Conservation (phyloP, 73 alveolate genomes). For the Stentor roeselii region DNA sequence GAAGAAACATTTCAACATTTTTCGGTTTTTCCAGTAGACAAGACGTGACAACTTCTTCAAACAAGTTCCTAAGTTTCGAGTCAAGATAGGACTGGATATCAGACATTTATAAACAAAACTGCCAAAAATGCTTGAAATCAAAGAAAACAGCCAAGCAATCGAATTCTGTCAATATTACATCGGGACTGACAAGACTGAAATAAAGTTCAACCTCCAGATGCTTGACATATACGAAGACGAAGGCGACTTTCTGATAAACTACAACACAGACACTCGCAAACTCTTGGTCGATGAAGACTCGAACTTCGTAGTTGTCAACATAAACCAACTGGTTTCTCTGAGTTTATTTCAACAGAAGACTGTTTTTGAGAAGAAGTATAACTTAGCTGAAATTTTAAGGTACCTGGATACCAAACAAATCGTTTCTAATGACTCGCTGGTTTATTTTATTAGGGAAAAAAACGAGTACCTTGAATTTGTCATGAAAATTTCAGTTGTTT, state of each 20-base stretch:
- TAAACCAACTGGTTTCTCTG: neutral
- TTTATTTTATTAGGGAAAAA: neutral
- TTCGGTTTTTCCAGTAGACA: slow-evolving; percentile 10
- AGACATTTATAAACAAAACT: neutral
- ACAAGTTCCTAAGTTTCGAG: neutral
- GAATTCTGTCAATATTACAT: neutral
- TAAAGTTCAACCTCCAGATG: neutral
- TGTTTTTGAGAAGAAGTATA: neutral
- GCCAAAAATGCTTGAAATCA: neutral
- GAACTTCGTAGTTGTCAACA: neutral
- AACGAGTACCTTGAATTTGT: neutral
- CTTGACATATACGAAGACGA: neutral
- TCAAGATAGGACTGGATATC: neutral
- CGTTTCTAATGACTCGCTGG: neutral
- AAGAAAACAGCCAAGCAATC: neutral
- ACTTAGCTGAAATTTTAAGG: neutral
- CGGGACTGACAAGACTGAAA: neutral
- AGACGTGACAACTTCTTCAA: neutral
- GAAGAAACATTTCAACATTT: neutral
- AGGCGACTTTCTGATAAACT: neutral
- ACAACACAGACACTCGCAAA: slow-evolving; percentile 2
- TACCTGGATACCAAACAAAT: neutral
- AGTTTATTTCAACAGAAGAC: slow-evolving; percentile 22
- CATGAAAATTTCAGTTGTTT: neutral
- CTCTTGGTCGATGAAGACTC: neutral